Percentiles rank a stretch among this genome's conserved stretches.
These are phyloP conservation scores for Avicennia marina DNA, from an alignment of 257 asterid genomes.

Conservation along the genomic window DNA sequence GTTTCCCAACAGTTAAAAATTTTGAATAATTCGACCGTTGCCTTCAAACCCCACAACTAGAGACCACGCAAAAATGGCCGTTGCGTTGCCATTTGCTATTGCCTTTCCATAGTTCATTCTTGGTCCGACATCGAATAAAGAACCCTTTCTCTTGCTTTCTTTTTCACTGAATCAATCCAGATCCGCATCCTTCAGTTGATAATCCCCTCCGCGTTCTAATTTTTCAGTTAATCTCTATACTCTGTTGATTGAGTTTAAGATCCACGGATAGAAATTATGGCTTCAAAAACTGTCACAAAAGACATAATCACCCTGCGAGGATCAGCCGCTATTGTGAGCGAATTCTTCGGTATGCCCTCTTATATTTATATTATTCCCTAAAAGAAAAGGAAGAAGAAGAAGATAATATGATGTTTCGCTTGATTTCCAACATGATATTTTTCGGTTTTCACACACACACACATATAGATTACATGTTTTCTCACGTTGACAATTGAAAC, in stretches of 20 bases:
- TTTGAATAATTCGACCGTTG: constrained; percentile 8
- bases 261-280: constrained; percentile 33
- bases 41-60: neutral
- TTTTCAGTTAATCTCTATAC: neutral
- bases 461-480: too few relatives aligned
- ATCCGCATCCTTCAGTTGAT: neutral
- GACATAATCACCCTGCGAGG: constrained; percentile 94
- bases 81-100: neutral
- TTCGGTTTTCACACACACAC: too few relatives aligned
- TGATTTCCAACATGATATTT: too few relatives aligned
- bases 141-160: too few relatives aligned
- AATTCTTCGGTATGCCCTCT: constrained; percentile 64
- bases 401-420: too few relatives aligned
- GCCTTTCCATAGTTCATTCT: too few relatives aligned
- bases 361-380: neutral
- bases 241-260: neutral
- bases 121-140: too few relatives aligned
- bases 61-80: neutral
- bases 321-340: constrained; percentile 85
- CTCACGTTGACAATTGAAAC: too few relatives aligned
- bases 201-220: neutral
- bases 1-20: neutral
- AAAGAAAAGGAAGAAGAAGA: too few relatives aligned
- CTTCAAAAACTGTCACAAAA: constrained; percentile 69
- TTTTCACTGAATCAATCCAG: too few relatives aligned